These are phyloP conservation scores for Amylocarpus encephaloides DNA, from an alignment of 2,329 filamentous ascomycete genomes.

Conservation along the genomic window DNA sequence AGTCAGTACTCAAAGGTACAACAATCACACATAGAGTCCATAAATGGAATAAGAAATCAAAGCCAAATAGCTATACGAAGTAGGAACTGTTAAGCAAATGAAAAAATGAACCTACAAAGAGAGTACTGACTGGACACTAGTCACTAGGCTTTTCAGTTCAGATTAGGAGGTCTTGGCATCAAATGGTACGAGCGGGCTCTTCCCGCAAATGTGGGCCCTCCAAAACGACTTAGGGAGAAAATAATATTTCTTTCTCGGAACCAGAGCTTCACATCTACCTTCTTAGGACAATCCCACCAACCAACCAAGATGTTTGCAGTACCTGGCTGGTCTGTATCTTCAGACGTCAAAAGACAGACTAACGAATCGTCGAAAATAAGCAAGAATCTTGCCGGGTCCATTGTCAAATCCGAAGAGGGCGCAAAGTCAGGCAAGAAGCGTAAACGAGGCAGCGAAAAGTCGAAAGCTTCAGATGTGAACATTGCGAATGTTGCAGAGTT, in stretches of 20 bases:
- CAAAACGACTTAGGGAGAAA: constrained; percentile 3
- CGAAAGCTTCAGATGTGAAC: constrained; percentile 53
- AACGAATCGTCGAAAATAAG: constrained; percentile 3
- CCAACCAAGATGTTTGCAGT: constrained; percentile 72
- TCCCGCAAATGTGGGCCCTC: neutral
- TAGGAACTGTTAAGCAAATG: neutral
- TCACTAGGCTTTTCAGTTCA: neutral
- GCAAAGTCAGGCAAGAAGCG: constrained; percentile 42
- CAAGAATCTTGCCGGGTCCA: constrained; percentile 22
- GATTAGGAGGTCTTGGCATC: neutral
- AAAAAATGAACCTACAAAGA: neutral
- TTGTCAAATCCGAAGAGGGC: constrained; percentile 30
- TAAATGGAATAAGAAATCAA: too few relatives aligned
- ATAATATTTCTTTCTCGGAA: constrained; percentile 2
- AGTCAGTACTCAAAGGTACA: too few relatives aligned
- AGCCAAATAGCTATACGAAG: too few relatives aligned
- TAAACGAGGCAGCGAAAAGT: constrained; percentile 43
- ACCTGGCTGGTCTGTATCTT: constrained; percentile 81
- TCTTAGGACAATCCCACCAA: neutral
- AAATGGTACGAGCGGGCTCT: neutral
- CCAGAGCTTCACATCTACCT: neutral
- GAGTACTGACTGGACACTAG: neutral
- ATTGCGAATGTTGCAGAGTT: constrained; percentile 67
- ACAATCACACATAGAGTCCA: too few relatives aligned
- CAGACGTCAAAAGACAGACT: constrained; percentile 62